Base-by-base conservation (phyloP, 441 rosid genomes). In the Hypseocharis bilobata region DNA sequence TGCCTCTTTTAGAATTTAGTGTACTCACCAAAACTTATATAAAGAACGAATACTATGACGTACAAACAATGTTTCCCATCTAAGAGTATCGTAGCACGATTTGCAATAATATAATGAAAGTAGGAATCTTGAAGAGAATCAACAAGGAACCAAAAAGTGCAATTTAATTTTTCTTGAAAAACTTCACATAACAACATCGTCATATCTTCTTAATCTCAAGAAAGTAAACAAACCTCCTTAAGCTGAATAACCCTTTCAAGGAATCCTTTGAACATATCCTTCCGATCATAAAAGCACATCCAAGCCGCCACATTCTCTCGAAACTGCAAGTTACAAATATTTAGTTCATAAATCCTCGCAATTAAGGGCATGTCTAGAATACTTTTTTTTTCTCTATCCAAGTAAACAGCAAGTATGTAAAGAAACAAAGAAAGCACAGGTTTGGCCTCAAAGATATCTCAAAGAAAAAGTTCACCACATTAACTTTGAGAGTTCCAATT, bases 261-360 rank as follows among this genome's bases (percentile, higher is more conserved):
- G 72, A 91, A 91, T 70, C 80, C 78, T 70, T 66, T 82, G 77
- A 93, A 93, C 10, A 76, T 74, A 62, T 86, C 91, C 69, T 86
- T 91, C 34, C 74, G 65, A 70, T 91, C 96, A 65, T 93, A 84
- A 81, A 93, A 93, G 80, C 97, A 93, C 62, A 83, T 61, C 99
- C 99, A 93, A 81, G 96, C 99, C 27, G 90, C 91, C 67, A 93
- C 97, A 73, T 91, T 91, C 86, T 94, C 99, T 68, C 99, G 85
- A 62, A 94, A 94, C 97, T 94, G 82, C 80, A 84, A 74, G 70
- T 47, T 59, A 13, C 49, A 34, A 65, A 62, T 7, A 52, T 30
- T 6, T 69, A 49, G 27, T 36, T 47, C 65, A 25, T 57, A 2
- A 25, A n/a, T 66, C 57, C 60, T 27, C 26, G 16, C 17, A 60